Evolutionary conservation across 495 filamentous ascomycete species (phyloP), one percentile per base, ranked within the genome.

Genomic region (Cetradonia linearis): DNA sequence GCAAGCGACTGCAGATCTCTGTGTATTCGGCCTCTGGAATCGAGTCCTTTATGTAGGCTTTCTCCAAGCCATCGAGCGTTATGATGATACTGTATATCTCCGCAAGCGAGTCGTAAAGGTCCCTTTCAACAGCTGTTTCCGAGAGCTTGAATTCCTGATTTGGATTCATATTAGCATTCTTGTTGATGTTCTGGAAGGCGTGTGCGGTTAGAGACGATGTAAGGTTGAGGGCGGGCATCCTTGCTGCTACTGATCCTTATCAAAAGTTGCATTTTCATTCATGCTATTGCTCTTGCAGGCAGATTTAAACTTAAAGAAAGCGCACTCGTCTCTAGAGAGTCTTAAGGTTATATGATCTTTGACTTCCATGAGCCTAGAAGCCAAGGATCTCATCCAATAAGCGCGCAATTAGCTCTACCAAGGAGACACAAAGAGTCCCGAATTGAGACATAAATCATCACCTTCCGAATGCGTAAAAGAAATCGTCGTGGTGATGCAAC

Each of bases 31-130:
- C 76, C 70, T 96, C 91, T 8, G 85, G 81, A 47, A 99, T 88
- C 20, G 89, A 91, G 77, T 99, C 93, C 72, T 94, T 92, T 49
- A 97, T 85, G 74, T 92, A 97, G 16, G 93, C 94, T 70, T 94
- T 96, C 68, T 99, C 93, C 8, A 99, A 78, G 56, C 91, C 91
- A 68, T 99, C 93, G 25, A 99, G 76, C 0, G 93, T 96, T 60
- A 96, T 81, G 27, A 97, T 92, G 61, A 99, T 96, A 74, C 90
- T 94, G 74, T 97, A 97, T 54, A 99, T 85, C 68, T 99, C 93
- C 54, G 92, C 93, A 13, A 99, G 81, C 2, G 93, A 96, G 68
- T 96, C 93, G 74, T 95, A 88, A 5, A 97, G 82, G 68, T 97
- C 92, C 30, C 92, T 83, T 72, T 96, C 89, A 33, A 86, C 85